These are phyloP conservation scores for Talaromyces islandicus DNA, from an alignment of 2,329 filamentous ascomycete genomes.

Conservation along the genomic window DNA sequence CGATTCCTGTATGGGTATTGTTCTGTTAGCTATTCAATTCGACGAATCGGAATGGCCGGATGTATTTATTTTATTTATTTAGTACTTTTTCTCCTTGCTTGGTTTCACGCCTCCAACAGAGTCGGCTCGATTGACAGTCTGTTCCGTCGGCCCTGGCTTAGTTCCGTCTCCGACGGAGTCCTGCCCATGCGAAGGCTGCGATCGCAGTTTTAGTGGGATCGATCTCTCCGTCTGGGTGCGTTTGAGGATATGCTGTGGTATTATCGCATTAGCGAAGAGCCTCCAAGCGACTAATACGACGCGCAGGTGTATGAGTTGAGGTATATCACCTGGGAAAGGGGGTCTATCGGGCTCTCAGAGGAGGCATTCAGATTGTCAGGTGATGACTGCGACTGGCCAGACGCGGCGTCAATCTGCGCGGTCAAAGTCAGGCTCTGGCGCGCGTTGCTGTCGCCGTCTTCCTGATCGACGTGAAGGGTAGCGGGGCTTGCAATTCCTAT, in stretches of 20 bases:
- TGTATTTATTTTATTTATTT: not conserved
- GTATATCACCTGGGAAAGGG: conserved; percentile 56
- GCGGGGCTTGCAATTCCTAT: not conserved
- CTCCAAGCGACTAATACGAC: not conserved
- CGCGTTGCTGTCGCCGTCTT: not conserved
- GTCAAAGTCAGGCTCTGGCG: conserved; percentile 10
- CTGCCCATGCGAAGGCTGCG: conserved; percentile 35
- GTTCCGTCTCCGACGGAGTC: conserved; percentile 27
- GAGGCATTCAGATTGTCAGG: conserved; percentile 19
- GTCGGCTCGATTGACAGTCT: conserved; percentile 24
- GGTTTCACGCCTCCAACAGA: conserved; percentile 26
- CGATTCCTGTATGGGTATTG: conserved; percentile 60
- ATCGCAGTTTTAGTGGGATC: conserved; percentile 41
- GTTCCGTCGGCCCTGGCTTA: conserved; percentile 22
- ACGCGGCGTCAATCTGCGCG: conserved; percentile 19
- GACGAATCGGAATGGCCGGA: not conserved
- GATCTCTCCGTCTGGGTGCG: conserved; percentile 61
- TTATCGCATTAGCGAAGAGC: conserved; percentile 1
- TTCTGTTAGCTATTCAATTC: conserved; percentile 5
- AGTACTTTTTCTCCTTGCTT: conserved; percentile 60
- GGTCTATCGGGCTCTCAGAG: conserved; percentile 52
- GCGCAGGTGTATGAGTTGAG: conserved; percentile 5
- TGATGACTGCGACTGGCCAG: conserved; percentile 18
- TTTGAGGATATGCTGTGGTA: conserved; percentile 54
- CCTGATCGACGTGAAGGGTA: not conserved